phyloP scores from a whole-genome alignment of 441 rosid species.

The Gossypium lobatum region DNA sequence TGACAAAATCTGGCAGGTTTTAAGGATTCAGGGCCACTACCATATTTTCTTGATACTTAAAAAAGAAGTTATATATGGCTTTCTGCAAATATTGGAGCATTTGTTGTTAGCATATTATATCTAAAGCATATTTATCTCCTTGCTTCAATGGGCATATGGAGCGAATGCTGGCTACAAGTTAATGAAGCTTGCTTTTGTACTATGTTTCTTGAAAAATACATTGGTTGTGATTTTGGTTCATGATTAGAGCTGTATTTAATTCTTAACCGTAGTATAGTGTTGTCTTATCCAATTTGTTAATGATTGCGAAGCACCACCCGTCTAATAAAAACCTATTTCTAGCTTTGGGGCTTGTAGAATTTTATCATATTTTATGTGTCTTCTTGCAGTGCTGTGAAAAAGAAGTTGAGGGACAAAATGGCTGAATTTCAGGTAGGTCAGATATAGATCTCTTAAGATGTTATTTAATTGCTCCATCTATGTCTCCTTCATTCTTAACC shows the following conservation, averaged over 20 bases:
- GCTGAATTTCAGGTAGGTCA: slow-evolving; percentile 79
- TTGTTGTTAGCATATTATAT: not conserved
- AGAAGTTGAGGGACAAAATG: slow-evolving; percentile 92
- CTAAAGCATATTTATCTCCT: not conserved
- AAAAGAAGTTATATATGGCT: not conserved
- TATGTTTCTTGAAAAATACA: not conserved
- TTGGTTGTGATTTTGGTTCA: not conserved
- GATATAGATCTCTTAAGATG: not conserved
- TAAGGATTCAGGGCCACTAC: not conserved
- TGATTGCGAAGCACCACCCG: not conserved
- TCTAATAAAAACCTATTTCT: not conserved
- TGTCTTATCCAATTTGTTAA: slow-evolving; percentile 1
- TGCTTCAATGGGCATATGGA: not conserved
- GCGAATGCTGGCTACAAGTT: not conserved
- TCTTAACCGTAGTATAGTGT: not conserved
- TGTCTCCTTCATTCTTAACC: not conserved
- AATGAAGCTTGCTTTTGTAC: not conserved
- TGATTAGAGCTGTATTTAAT: not conserved
- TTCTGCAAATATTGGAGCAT: not conserved
- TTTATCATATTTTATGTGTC: not conserved
- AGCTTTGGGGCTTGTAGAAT: not conserved
- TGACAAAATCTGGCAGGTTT: not conserved
- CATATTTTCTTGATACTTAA: not conserved
- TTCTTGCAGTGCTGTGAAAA: slow-evolving; percentile 68
- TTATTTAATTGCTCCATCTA: not conserved